phyloP scores from a whole-genome alignment of 257 asterid genomes.

The Eucommia ulmoides region DNA sequence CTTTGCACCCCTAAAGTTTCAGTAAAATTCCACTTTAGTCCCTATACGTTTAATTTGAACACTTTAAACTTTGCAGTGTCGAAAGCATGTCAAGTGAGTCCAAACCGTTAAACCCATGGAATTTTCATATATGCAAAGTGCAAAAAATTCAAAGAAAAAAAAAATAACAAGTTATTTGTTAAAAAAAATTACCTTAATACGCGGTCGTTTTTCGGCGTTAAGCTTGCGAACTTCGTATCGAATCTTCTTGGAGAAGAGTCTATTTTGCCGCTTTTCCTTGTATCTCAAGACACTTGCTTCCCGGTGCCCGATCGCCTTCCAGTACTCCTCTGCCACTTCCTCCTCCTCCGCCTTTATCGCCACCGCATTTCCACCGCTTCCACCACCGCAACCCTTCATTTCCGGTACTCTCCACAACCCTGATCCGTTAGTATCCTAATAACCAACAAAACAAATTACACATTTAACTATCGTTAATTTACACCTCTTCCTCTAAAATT shows the following conservation, averaged over 20 bases:
- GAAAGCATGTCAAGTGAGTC: too few relatives aligned
- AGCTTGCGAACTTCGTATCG: conserved; percentile 80
- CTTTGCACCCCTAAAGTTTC: too few relatives aligned
- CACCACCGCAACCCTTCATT: conserved; percentile 12
- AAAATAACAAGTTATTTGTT: not conserved
- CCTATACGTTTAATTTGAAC: too few relatives aligned
- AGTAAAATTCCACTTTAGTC: too few relatives aligned
- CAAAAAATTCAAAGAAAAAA: too few relatives aligned
- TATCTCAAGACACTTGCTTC: conserved; percentile 76
- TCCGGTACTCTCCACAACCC: conserved; percentile 65
- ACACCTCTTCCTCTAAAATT: too few relatives aligned
- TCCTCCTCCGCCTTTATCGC: conserved; percentile 20
- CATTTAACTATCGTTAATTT: not conserved
- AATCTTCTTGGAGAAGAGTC: conserved; percentile 63
- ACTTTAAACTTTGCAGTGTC: too few relatives aligned
- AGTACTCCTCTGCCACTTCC: conserved; percentile 4
- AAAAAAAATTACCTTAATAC: conserved; percentile 32
- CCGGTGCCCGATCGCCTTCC: conserved; percentile 29
- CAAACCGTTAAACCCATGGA: too few relatives aligned
- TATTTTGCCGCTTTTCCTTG: conserved; percentile 73
- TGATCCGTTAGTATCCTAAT: conserved; percentile 36
- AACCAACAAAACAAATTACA: not conserved
- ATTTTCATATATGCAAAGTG: too few relatives aligned
- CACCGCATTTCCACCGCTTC: conserved; percentile 9
- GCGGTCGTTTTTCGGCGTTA: conserved; percentile 89